Base-by-base conservation (phyloP, 805 yeast species). In the Suhomyces faveliae region DNA sequence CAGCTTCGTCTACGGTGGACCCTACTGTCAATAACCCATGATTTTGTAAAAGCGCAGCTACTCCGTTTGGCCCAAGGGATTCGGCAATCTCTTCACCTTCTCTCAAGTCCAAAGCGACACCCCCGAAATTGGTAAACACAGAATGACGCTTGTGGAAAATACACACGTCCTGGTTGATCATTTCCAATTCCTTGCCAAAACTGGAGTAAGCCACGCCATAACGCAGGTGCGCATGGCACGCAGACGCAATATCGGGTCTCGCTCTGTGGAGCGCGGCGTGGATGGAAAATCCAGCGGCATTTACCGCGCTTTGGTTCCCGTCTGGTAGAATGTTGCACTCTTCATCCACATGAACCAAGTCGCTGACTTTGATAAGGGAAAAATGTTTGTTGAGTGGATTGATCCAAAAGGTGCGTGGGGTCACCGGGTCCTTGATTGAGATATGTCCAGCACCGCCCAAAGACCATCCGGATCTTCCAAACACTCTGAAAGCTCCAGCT, bases 371-470 rank as follows among this genome's bases (percentile, higher is more conserved):
- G 40, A 71, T 64, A 41, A 71, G 53, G 12, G 67, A 69, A 52
- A 86, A 89, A 65, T 89, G 96, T 54, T 75, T 77, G n/a, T 86
- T 92, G 53, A 89, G 70, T 4, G 96, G 96, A 67, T 89, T 89
- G 63, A 89, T 87, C 96, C 96, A 89, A 64, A 89, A 89, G 3
- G 92, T 86, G 40, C 73, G 63, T n/a, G 85, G 85, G 53, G 84
- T 81, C 39, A 86, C 81, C 3, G 96, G 96, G 60, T 89, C 96
- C 56, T 94, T 77, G 10, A 89, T 77, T 7, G 94, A 85, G 49
- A 89, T 88, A 62, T 89, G 96, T 19, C 96, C 96, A 0, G 96
- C 89, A 17, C 81, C 65, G 12, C 96, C 96, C 63, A 87, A 89
- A 13, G 83, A 73, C 65, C 70, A 88, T 13, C 88, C 89, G 55